Conservation (phyloP, 75 land plant species). For the Isoetes taiwanensis region DNA sequence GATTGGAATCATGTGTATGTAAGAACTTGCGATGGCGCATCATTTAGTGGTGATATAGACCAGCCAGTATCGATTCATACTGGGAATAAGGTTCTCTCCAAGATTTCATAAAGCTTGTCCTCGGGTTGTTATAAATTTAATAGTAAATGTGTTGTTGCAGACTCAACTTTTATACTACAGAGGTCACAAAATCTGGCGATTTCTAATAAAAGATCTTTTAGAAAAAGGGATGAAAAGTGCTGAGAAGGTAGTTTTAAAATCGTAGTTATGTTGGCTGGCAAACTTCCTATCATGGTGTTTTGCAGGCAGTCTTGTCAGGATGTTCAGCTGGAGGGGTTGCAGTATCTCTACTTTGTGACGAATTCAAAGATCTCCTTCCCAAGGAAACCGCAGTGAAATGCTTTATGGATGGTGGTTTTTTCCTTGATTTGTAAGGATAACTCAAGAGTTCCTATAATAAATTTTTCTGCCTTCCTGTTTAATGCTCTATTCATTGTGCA, state of each 20-base stretch:
- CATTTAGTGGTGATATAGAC: background rate
- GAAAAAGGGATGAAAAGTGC: constrained; percentile 68
- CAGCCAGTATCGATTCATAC: too few relatives aligned
- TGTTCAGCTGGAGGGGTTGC: constrained; percentile 97
- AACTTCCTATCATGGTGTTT: too few relatives aligned
- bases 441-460: too few relatives aligned
- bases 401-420: constrained; percentile 81
- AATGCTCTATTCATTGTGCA: too few relatives aligned
- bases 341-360: constrained; percentile 61
- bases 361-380: constrained; percentile 37
- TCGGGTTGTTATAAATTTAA: background rate
- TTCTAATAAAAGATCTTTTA: constrained; percentile 69
- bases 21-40: too few relatives aligned
- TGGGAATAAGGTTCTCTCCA: too few relatives aligned
- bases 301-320: constrained; percentile 81
- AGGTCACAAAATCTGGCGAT: constrained; percentile 76
- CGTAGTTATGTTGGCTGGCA: too few relatives aligned
- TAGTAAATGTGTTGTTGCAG: constrained; percentile 18
- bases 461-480: too few relatives aligned
- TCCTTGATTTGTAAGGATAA: constrained; percentile 73
- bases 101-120: too few relatives aligned
- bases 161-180: constrained; percentile 50
- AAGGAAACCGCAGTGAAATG: constrained; percentile 49
- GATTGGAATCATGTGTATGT: too few relatives aligned
- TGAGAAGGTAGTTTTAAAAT: constrained; percentile 40